Conservation (phyloP, 2,329 filamentous ascomycete species). For the Phaeosphaeria sp. region DNA sequence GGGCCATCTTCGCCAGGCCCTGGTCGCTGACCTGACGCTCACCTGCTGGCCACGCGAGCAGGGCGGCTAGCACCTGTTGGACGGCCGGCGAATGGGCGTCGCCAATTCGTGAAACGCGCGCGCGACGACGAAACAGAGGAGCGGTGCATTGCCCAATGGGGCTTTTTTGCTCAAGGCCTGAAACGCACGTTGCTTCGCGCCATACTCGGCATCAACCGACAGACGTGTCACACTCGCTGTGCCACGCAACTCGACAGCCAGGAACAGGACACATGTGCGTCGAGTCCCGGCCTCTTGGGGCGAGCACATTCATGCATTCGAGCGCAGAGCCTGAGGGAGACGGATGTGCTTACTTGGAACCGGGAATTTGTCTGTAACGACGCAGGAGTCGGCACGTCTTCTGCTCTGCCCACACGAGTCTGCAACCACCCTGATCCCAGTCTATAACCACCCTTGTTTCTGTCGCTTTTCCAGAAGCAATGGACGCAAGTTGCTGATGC, state of each 20-base stretch:
- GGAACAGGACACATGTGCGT: background rate
- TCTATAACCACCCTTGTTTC: background rate
- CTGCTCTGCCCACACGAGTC: background rate
- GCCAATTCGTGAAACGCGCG: background rate
- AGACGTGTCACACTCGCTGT: background rate
- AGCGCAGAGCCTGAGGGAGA: background rate
- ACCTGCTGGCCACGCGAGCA: constrained; percentile 18
- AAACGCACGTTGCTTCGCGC: background rate
- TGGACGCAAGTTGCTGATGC: background rate
- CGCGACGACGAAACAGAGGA: background rate
- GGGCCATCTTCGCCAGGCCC: constrained; percentile 8
- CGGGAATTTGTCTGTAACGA: background rate
- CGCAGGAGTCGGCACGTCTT: background rate
- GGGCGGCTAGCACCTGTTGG: constrained; percentile 13
- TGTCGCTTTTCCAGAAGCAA: background rate
- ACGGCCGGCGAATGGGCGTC: constrained; percentile 25
- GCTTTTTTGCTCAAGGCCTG: background rate
- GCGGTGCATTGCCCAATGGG: background rate
- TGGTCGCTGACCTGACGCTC: constrained; percentile 26
- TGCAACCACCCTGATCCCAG: background rate
- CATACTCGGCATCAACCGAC: background rate
- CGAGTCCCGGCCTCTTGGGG: background rate
- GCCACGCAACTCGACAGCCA: background rate
- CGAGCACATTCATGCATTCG: background rate
- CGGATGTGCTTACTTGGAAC: background rate